phyloP scores from a whole-genome alignment of 2,329 filamentous ascomycete genomes.

The Allantophomopsis lycopodina region DNA sequence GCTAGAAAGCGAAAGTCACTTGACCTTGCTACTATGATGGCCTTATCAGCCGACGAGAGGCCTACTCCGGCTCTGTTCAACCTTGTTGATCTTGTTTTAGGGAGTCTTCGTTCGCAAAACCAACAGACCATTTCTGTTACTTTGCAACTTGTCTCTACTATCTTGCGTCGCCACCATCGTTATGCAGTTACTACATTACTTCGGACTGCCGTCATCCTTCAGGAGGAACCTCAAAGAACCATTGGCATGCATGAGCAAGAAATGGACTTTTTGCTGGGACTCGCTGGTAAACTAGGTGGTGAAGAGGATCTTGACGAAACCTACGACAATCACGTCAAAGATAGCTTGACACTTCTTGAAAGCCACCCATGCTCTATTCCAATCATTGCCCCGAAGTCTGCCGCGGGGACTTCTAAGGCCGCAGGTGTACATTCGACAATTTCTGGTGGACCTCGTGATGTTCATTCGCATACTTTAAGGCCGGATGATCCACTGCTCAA shows the following conservation, averaged over 20 bases:
- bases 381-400: slow-evolving; percentile 47
- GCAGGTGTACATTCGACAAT: slow-evolving; percentile 40
- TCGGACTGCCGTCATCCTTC: slow-evolving; percentile 44
- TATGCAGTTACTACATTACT: slow-evolving; percentile 72
- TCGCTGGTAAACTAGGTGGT: slow-evolving; percentile 56
- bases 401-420: slow-evolving; percentile 39
- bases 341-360: slow-evolving; percentile 56
- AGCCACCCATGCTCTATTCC: slow-evolving; percentile 60
- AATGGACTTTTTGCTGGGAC: slow-evolving; percentile 53
- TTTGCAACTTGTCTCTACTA: slow-evolving; percentile 72
- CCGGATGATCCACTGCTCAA: slow-evolving; percentile 49
- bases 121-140: slow-evolving; percentile 84
- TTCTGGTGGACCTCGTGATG: slow-evolving; percentile 46
- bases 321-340: slow-evolving; percentile 59
- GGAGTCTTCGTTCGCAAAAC: slow-evolving; percentile 72
- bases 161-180: slow-evolving; percentile 75
- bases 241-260: slow-evolving; percentile 65
- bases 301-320: slow-evolving; percentile 58
- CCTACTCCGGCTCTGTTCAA: slow-evolving; percentile 83
- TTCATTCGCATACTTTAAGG: slow-evolving; percentile 45
- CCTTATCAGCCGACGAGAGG: slow-evolving; percentile 58
- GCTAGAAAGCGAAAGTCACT: slow-evolving; percentile 78
- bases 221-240: slow-evolving; percentile 44
- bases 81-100: slow-evolving; percentile 77
- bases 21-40: slow-evolving; percentile 70